phyloP scores from a whole-genome alignment of 495 filamentous ascomycete genomes.

The Penicillium simplicissimum region DNA sequence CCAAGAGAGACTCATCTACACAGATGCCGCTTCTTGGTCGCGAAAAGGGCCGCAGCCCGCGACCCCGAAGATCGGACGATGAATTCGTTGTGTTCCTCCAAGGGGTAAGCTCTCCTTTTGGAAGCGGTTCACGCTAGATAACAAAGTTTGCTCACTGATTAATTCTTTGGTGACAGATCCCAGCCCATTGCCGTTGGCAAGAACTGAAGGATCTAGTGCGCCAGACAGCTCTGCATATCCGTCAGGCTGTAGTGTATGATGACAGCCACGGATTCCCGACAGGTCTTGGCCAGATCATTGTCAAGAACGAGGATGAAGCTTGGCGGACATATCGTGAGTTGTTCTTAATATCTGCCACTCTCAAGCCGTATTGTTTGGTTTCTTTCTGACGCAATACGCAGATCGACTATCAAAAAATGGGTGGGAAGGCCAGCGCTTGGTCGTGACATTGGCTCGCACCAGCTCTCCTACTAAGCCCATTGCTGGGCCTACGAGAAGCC shows the following conservation, averaged over 20 bases:
- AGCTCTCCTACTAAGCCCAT: constrained; percentile 46
- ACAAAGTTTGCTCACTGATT: not conserved
- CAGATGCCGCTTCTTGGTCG: constrained; percentile 36
- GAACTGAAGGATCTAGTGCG: constrained; percentile 51
- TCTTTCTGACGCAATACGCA: constrained; percentile 21
- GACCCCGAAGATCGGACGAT: constrained; percentile 41
- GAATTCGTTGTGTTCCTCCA: constrained; percentile 51
- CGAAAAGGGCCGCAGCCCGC: constrained; percentile 35
- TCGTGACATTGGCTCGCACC: constrained; percentile 47
- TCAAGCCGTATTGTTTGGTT: not conserved
- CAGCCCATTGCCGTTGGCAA: constrained; percentile 51
- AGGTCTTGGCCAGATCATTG: constrained; percentile 49
- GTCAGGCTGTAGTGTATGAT: constrained; percentile 51
- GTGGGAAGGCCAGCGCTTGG: constrained; percentile 49
- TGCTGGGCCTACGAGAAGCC: constrained; percentile 47
- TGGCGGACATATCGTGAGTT: constrained; percentile 49
- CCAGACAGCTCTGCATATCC: constrained; percentile 49
- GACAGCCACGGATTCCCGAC: constrained; percentile 49
- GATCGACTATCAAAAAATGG: constrained; percentile 46
- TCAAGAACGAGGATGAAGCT: constrained; percentile 51
- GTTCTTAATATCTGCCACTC: not conserved
- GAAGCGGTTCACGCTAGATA: too few relatives aligned
- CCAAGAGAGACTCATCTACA: not conserved
- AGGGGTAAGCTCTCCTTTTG: constrained; percentile 33
- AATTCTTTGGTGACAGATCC: constrained; percentile 32